Evolutionary conservation across 2,329 filamentous ascomycete species (phyloP), one percentile per base, ranked within the genome.

Genomic region (Cryphonectria radicalis): DNA sequence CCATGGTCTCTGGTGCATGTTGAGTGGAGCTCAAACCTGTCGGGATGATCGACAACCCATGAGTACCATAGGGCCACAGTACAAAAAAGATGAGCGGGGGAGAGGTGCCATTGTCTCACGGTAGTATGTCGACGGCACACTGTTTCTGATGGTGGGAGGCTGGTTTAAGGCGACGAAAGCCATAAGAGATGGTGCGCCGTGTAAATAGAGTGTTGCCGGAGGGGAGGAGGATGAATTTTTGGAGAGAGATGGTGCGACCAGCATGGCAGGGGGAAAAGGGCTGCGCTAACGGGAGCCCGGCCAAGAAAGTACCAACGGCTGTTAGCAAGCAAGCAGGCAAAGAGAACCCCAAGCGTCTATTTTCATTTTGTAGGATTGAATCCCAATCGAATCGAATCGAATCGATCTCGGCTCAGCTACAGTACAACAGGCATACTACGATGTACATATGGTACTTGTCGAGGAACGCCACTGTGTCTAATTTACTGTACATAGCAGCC

Each of bases 371-470:
- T 65, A 50, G 63, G 28, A 50, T 28, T n/a, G 22, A 50, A 11
- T n/a, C 46, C 46, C 43, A 46, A 53, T 50, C 63, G 63, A 65
- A 65, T 35, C 63, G n/a, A 40, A 65, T 65, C 63, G 43, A 65
- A 65, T 32, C 42, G 42, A n/a, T 65, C 42, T 65, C 25, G 63
- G 25, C 42, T 64, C 22, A 63, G 60, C 63, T 50, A 32, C 17
- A 11, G 25, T 32, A 19, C 40, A 60, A 7, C 55, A 57, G 25
- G 10, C 10, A 57, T 10, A 28, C 22, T 13, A 13, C 37, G 32
- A 32, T 32, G 32, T 40, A 40, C 37, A 13, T 40, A 13, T 40
- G 37, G 37, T 13, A 40, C 37, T 40, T 40, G 37, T 28, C 3
- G 19, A 62, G 59, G 22, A 10, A 62, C n/a, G 35, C 6, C 19